Evolutionary conservation across 495 filamentous ascomycete species (phyloP).

Genomic region (Penicillium salamii): DNA sequence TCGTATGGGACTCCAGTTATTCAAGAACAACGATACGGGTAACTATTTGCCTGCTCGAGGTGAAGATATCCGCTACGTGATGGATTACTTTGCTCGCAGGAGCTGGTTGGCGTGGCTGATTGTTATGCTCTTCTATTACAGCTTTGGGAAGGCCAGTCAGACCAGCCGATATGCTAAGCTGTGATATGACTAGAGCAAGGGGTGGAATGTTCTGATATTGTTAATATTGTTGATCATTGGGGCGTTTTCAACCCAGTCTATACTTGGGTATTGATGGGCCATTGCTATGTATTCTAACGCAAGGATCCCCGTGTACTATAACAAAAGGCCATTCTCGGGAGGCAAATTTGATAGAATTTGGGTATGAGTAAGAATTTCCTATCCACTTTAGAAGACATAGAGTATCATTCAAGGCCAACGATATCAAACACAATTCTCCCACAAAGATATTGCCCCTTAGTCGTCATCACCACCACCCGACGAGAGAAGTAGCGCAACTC

Average conservation of each 20-base stretch:
- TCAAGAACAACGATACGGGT: not conserved
- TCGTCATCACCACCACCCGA: not conserved
- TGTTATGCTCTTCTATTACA: not conserved
- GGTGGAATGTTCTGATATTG: too few relatives aligned
- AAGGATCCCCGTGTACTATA: too few relatives aligned
- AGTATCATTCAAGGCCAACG: not conserved
- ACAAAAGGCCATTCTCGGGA: too few relatives aligned
- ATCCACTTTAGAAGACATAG: too few relatives aligned
- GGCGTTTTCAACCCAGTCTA: too few relatives aligned
- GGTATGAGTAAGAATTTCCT: too few relatives aligned
- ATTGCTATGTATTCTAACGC: too few relatives aligned
- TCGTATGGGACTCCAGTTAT: not conserved
- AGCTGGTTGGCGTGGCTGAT: not conserved
- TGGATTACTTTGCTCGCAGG: not conserved
- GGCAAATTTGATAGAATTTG: too few relatives aligned
- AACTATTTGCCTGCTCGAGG: not conserved
- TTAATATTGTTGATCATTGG: too few relatives aligned
- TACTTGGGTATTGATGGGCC: too few relatives aligned
- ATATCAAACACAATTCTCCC: conserved; percentile 3
- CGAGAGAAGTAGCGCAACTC: not conserved
- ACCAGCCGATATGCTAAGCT: not conserved
- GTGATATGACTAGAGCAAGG: too few relatives aligned
- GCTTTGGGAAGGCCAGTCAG: not conserved
- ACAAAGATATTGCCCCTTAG: not conserved
- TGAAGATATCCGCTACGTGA: not conserved